Evolutionary conservation across 2,329 filamentous ascomycete genomes (phyloP).

Genomic region (Xylariaceae sp.): DNA sequence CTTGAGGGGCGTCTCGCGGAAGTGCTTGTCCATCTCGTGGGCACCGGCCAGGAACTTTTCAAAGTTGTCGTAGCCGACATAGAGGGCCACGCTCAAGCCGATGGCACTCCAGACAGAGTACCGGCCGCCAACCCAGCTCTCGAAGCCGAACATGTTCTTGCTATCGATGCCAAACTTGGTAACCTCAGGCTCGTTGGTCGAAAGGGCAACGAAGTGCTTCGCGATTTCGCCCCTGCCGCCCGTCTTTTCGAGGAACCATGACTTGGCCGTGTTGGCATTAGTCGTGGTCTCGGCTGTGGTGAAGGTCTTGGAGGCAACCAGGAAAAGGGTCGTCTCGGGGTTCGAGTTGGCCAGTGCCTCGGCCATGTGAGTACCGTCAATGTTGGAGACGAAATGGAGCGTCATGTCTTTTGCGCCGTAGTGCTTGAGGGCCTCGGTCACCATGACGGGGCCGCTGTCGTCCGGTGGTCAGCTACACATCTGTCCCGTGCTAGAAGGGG

Average conservation of each 20-base stretch:
- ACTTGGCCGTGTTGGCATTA: constrained; percentile 95
- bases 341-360: constrained; percentile 86
- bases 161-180: constrained; percentile 98
- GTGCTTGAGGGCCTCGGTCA: constrained; percentile 93
- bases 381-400: constrained; percentile 98
- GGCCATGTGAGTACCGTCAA: constrained; percentile 95
- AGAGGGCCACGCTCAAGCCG: constrained; percentile 86
- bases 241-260: constrained; percentile 87
- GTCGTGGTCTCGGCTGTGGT: constrained; percentile 96
- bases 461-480: constrained; percentile 1
- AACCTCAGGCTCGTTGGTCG: constrained; percentile 91
- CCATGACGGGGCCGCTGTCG: constrained; percentile 89
- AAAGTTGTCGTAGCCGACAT: constrained; percentile 98
- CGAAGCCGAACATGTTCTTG: constrained; percentile 99
- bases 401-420: constrained; percentile 84
- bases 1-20: constrained; percentile 82
- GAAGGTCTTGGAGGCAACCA: constrained; percentile 98
- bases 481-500: background rate
- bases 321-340: constrained; percentile 97
- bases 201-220: constrained; percentile 98
- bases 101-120: constrained; percentile 99
- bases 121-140: constrained; percentile 95
- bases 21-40: constrained; percentile 98
- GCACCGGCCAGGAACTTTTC: constrained; percentile 91
- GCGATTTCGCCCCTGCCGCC: constrained; percentile 78